Evolutionary conservation across 192 early-diverging fungal genomes (phyloP), one percentile per base, ranked within the genome.

Genomic region (Linnemannia zychae): DNA sequence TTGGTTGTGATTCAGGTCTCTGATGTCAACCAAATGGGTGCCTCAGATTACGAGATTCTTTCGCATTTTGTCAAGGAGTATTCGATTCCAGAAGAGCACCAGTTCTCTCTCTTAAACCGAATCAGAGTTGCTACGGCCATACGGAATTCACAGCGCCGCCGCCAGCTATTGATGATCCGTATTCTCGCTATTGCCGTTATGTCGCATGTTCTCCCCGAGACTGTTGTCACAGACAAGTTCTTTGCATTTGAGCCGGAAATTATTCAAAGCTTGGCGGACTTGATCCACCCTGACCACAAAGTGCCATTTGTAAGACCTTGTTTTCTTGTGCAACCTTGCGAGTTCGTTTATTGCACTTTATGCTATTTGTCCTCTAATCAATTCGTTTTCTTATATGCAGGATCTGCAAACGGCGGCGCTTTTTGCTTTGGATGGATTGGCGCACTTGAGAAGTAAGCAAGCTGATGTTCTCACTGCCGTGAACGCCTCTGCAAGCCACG

Each of bases 401-500:
- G 87, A 91, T 47, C 81, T 97, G 37, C 97, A 97, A 88, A 94
- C 95, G 18, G 93, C 92, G 46, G 94, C 95, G 11, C 84, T 98
- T 40, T 92, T 94, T 77, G 94, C 94, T 20, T 81, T 99, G 67
- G 98, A 99, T 82, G 94, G 92, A 50, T 88, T 99, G 67, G 92
- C 95, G 31, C 94, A 94, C 79, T 93, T 96, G 81, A 93, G 97
- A 48, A 87, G 81, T 44, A 93, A 94, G 77, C 87, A 96, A 6
- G 88, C 88, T 44, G 97, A 97, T 66, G 95, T 98, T 0, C 89
- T 97, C 53, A 92, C 95, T 4, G 96, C 97, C 3, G 84, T 98
- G 65, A 98, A 97, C 65, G 96, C 96, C 2, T 95, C 96, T 3
- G 97, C 96, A 4, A 98, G 97, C 81, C 97, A 99, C 76, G 98